These are phyloP conservation scores for Stylonectria norvegica DNA, from an alignment of 2,329 filamentous ascomycete genomes.

Conservation along the genomic window DNA sequence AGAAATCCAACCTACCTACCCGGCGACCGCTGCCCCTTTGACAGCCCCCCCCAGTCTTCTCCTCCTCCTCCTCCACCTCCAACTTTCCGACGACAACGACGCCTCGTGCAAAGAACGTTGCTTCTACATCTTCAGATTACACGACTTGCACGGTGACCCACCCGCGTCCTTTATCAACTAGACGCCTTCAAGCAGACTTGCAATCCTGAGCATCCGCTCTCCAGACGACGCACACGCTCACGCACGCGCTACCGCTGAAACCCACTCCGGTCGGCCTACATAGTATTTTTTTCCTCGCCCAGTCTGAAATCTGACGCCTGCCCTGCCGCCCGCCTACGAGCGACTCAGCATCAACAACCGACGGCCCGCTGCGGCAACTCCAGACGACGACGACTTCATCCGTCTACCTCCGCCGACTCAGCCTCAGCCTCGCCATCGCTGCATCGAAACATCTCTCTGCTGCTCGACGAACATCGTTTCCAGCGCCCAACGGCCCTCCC, in stretches of 20 bases:
- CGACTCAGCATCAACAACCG: constrained; percentile 27
- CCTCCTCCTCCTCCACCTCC: background rate
- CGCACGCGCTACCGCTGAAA: no score
- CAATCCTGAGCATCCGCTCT: no score
- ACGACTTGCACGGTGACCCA: no score
- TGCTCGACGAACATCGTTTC: no score
- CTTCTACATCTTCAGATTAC: no score
- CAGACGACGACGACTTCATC: constrained; percentile 29
- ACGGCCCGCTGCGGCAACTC: constrained; percentile 31
- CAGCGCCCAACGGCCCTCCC: constrained; percentile 4
- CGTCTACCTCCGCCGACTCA: background rate
- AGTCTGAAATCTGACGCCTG: constrained; percentile 27
- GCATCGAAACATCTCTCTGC: background rate
- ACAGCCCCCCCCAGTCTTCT: constrained; percentile 3
- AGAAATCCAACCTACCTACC: no score
- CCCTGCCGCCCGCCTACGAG: constrained; percentile 21
- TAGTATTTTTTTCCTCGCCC: constrained; percentile 1
- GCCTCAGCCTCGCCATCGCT: background rate
- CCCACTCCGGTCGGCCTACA: no score
- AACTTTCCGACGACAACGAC: constrained; percentile 21
- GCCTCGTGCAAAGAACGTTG: constrained; percentile 21
- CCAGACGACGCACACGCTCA: no score
- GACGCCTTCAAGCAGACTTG: no score
- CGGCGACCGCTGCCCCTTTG: constrained; percentile 10
- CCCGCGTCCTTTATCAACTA: no score